A percentile compares a stretch with the other conserved stretches of the same genome.
phyloP scores from a whole-genome alignment of 305 asterid genomes.

The Solanum hybrid region DNA sequence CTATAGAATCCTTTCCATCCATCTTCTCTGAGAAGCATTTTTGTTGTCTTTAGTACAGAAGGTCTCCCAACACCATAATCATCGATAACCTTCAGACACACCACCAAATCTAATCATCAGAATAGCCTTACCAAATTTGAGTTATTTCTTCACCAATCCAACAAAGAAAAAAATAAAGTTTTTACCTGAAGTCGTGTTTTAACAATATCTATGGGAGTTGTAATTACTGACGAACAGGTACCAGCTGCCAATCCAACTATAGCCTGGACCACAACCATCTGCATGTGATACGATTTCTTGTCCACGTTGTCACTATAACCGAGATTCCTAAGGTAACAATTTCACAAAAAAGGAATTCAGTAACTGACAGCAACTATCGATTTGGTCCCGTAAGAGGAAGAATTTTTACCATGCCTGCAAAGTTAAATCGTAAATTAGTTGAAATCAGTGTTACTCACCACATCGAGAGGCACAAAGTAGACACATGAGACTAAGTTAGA shows the following conservation, averaged over 20 bases:
- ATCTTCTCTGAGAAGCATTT: constrained; percentile 59
- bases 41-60: constrained; percentile 63
- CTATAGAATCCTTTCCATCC: constrained; percentile 89
- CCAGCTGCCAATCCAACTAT: constrained; percentile 76
- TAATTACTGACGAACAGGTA: constrained; percentile 68
- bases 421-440: no score
- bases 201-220: constrained; percentile 74
- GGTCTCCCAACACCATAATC: constrained; percentile 84
- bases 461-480: no score
- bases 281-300: no score
- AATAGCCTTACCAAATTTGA: background rate
- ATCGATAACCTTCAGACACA: constrained; percentile 59
- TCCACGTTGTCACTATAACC: no score
- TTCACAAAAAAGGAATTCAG: no score
- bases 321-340: no score
- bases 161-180: background rate
- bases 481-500: no score
- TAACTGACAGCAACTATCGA: no score
- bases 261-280: constrained; percentile 47
- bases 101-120: background rate
- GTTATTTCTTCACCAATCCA: background rate
- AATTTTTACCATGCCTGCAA: no score
- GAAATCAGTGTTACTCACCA: no score
- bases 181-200: constrained; percentile 84
- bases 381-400: no score